Base-by-base conservation (phyloP, 116 monocot genomes). In the Cymodocea nodosa region DNA sequence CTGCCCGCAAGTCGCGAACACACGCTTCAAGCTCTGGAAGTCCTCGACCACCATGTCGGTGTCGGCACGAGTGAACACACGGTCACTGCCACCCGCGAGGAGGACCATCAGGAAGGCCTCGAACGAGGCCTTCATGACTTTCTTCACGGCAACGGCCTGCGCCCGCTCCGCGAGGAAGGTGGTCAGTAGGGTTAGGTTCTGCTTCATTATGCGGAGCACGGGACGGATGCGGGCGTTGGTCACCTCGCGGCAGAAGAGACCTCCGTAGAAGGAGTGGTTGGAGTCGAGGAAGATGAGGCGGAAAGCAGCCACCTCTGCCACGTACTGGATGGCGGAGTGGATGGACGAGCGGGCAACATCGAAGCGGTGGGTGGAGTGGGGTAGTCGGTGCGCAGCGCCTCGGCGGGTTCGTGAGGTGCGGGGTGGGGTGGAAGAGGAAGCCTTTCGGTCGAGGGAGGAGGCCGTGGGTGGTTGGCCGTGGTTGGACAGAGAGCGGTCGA, bases 201-300 rank as follows among this genome's bases (percentile, higher is more conserved):
- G 91, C 74, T 85, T 91, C 25, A 97, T 74, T 3, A 44, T 73
- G 30, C 88, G 79, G 15, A 97, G 63, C n/a, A 80, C 68, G 0
- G 85, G 88, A 9, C 84, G 78, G 65, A 97, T 82, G 23, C 97
- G 65, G 1, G 84, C 52, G 58, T 70, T 76, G 18, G 71, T 74
- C 8, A 88, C 78, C 56, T 77, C 68, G 40, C 63, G 59, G 1
- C 72, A 12, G 73, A 89, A 98, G 66, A 98, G 84, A 13, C 86
- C 76, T 0, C 86, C 81, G 74, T 84, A 88, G 82, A 98, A 84
- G 56, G 78, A 76, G 53, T 77, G 67, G 59, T 39, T 73, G n/a
- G 88, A 86, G 80, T 98, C 98, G 20, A 88, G 84, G 86, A 98
- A 98, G 64, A 89, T 84, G 50, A 98, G 89, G 23, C 98, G 91